phyloP scores from a whole-genome alignment of 1,139 yeast species.

The Suhomyces atakaporum region DNA sequence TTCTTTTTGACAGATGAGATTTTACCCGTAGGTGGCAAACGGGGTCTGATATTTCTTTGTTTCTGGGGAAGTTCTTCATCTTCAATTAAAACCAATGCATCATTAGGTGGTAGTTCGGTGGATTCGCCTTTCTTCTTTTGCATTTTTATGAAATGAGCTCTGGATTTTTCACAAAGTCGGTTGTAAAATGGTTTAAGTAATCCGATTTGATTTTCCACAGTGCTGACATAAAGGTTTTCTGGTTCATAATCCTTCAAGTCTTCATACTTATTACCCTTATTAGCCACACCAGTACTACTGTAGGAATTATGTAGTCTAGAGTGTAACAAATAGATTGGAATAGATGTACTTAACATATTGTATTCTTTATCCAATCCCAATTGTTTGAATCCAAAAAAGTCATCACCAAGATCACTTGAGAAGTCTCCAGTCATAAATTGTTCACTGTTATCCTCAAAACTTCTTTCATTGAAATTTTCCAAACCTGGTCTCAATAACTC shows the following conservation, averaged over 20 bases:
- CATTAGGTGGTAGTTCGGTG: constrained; percentile 45
- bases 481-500: constrained; percentile 84
- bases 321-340: constrained; percentile 87
- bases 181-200: constrained; percentile 60
- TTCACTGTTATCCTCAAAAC: constrained; percentile 87
- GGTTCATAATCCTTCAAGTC: constrained; percentile 59
- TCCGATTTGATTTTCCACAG: constrained; percentile 56
- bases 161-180: constrained; percentile 54
- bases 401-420: constrained; percentile 89
- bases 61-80: constrained; percentile 83
- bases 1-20: constrained; percentile 71
- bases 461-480: constrained; percentile 70
- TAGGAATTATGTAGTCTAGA: constrained; percentile 66
- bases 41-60: constrained; percentile 76
- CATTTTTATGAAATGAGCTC: constrained; percentile 45
- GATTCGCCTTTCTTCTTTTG: constrained; percentile 57
- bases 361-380: constrained; percentile 92
- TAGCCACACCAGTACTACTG: constrained; percentile 41
- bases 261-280: constrained; percentile 57
- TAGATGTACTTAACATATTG: constrained; percentile 80
- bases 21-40: constrained; percentile 93
- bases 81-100: constrained; percentile 55
- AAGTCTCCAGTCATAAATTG: constrained; percentile 94
- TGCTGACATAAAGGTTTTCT: constrained; percentile 50
- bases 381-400: constrained; percentile 95